Percentiles rank a stretch among this genome's conserved stretches.
These are phyloP conservation scores for Ganoderma meredithae DNA, from an alignment of 1,284 basidiomycete species.

Conservation along the genomic window DNA sequence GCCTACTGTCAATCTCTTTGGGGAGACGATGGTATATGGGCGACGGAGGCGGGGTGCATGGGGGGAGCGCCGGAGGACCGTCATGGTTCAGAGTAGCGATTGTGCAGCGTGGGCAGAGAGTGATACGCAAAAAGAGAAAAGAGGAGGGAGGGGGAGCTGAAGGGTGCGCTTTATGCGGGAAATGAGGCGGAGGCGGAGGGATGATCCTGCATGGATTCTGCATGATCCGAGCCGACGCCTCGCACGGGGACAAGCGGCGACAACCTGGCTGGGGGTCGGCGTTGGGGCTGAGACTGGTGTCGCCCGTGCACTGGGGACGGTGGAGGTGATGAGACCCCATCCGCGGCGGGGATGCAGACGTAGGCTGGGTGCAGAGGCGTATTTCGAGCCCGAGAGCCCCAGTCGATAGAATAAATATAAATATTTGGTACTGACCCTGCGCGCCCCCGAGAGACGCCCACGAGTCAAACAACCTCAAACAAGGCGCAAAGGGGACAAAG, in stretches of 20 bases:
- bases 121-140: not conserved
- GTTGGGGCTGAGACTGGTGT: not conserved
- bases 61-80: slow-evolving; percentile 38
- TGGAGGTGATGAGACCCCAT: too few relatives aligned
- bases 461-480: not conserved
- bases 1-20: slow-evolving; percentile 56
- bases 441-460: not conserved
- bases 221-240: slow-evolving; percentile 33
- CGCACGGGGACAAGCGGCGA: not conserved
- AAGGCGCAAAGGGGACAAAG: not conserved
- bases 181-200: not conserved
- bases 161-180: not conserved
- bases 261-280: not conserved
- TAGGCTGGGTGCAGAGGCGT: too few relatives aligned
- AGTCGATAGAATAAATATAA: too few relatives aligned
- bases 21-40: slow-evolving; percentile 22
- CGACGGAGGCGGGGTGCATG: slow-evolving; percentile 29
- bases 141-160: not conserved
- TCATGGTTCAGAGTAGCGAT: slow-evolving; percentile 27
- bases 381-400: too few relatives aligned
- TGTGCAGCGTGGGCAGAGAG: not conserved
- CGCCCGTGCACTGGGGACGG: not conserved
- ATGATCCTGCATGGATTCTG: slow-evolving; percentile 24
- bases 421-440: not conserved
- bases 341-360: too few relatives aligned